These are phyloP conservation scores for Dactylellina sp. DNA, from an alignment of 2,329 filamentous ascomycete species.

Conservation along the genomic window DNA sequence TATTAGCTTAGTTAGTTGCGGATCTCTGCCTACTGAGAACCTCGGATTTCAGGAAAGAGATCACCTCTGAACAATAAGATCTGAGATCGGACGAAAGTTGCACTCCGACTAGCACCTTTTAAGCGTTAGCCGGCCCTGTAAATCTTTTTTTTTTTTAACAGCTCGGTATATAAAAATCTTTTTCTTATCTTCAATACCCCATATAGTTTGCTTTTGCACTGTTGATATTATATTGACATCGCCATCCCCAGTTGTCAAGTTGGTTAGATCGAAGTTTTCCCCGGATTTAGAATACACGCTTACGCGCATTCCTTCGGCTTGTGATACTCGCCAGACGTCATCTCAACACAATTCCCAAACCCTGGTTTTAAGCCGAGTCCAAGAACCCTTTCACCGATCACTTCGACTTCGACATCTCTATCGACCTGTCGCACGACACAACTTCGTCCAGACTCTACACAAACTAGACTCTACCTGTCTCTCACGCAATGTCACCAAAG, in stretches of 20 bases:
- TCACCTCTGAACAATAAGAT: constrained; percentile 5
- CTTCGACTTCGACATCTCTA: background rate
- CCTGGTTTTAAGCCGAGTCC: constrained; percentile 45
- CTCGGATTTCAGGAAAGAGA: constrained; percentile 54
- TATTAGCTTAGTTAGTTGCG: constrained; percentile 11
- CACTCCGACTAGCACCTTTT: constrained; percentile 18
- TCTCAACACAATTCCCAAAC: constrained; percentile 25
- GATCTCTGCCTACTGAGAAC: constrained; percentile 9
- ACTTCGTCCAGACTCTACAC: background rate
- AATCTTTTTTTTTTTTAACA: constrained; percentile 5
- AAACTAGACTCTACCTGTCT: background rate
- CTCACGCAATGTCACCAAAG: constrained; percentile 21
- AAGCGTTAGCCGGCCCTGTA: constrained; percentile 29
- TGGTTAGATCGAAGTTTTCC: too few species aligned
- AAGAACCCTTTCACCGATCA: constrained; percentile 4
- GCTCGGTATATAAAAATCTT: constrained; percentile 14
- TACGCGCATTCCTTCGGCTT: constrained; percentile 24
- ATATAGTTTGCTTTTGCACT: too few species aligned
- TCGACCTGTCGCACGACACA: constrained; percentile 7
- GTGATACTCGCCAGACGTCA: constrained; percentile 51
- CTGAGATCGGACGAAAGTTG: constrained; percentile 49
- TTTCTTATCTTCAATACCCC: constrained; percentile 38
- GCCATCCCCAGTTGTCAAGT: too few species aligned
- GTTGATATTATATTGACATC: too few species aligned
- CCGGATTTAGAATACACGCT: constrained; percentile 29